These are phyloP conservation scores for Aureobasidium sp. DNA, from an alignment of 2,329 filamentous ascomycete species.

Conservation along the genomic window DNA sequence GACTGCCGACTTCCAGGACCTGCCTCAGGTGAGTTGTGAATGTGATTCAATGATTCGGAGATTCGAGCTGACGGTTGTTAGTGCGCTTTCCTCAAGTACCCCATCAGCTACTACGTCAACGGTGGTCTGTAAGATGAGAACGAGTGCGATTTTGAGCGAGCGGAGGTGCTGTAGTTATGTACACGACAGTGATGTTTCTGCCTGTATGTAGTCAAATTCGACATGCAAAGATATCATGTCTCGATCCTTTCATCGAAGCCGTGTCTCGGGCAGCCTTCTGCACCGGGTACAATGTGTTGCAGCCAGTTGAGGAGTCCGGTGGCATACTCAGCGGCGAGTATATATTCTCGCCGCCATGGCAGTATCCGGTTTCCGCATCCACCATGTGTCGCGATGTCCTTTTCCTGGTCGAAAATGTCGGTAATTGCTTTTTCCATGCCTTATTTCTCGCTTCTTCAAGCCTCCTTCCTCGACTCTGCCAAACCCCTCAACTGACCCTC, in stretches of 20 bases:
- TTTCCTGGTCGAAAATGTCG: too few relatives aligned
- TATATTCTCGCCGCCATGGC: neutral
- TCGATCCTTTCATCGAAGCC: neutral
- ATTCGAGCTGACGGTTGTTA: neutral
- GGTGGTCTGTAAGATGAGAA: slow-evolving; percentile 15
- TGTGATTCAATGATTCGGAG: neutral
- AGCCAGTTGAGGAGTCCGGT: neutral
- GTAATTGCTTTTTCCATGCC: too few relatives aligned
- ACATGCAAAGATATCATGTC: too few relatives aligned
- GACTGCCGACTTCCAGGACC: slow-evolving; percentile 38
- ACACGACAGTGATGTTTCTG: neutral
- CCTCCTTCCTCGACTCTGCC: neutral
- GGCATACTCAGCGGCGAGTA: neutral
- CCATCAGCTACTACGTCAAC: slow-evolving; percentile 36
- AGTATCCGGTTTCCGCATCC: neutral
- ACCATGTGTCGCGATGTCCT: neutral
- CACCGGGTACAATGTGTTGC: neutral
- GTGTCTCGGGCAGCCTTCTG: neutral
- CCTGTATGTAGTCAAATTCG: neutral
- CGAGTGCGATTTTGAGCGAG: neutral
- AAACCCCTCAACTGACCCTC: neutral
- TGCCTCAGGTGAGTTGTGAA: slow-evolving; percentile 29
- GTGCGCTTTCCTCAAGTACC: slow-evolving; percentile 41
- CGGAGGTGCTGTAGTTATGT: neutral
- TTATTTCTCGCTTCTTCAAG: neutral